phyloP scores from a whole-genome alignment of 78 protist species.

The Acrasis kona region DNA sequence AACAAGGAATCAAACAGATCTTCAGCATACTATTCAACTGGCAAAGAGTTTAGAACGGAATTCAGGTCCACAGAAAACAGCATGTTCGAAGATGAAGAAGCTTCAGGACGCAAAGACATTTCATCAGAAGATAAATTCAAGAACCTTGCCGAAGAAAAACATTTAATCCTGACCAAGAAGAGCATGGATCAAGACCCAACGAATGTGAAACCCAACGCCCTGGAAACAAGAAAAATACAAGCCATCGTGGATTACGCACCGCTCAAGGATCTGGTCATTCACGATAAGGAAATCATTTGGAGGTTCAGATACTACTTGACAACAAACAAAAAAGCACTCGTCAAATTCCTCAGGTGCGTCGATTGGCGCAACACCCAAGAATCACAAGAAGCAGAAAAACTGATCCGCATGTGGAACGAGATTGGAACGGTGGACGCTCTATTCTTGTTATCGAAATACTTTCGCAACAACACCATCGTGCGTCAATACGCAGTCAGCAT shows the following conservation, averaged over 20 bases:
- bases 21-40: no score
- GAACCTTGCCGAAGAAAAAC: background rate
- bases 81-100: no score
- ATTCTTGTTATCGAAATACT: constrained; percentile 57
- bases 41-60: no score
- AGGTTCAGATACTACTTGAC: constrained; percentile 54
- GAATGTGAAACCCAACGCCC: background rate
- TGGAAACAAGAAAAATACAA: background rate
- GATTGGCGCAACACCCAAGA: constrained; percentile 77
- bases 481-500: constrained; percentile 66
- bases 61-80: no score
- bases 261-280: background rate
- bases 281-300: constrained; percentile 34
- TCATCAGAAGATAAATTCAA: no score
- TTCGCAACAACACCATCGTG: constrained; percentile 29
- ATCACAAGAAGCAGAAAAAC: constrained; percentile 21
- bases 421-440: constrained; percentile 58
- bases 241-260: background rate
- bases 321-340: constrained; percentile 69
- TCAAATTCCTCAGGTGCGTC: constrained; percentile 72
- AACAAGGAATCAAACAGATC: no score
- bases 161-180: background rate
- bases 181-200: background rate
- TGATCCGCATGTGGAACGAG: constrained; percentile 41
- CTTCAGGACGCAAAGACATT: no score